These are phyloP conservation scores for Xylaria telfairii DNA, from an alignment of 495 filamentous ascomycete genomes.

Conservation along the genomic window DNA sequence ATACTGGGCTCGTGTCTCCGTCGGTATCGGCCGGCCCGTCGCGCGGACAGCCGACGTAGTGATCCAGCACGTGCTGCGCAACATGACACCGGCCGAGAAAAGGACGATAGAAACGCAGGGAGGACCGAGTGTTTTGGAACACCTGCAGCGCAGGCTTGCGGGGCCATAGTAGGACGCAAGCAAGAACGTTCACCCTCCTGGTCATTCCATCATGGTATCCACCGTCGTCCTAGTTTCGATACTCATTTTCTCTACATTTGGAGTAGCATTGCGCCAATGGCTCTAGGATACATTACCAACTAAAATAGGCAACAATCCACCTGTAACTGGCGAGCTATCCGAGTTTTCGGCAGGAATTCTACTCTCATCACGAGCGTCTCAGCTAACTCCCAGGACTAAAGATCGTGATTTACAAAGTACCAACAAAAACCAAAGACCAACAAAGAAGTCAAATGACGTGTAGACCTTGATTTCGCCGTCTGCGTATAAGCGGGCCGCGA, in stretches of 20 bases:
- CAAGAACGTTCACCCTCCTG: not conserved
- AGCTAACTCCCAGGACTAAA: not conserved
- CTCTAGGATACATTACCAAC: not conserved
- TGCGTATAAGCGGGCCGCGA: not conserved
- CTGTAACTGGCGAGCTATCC: not conserved
- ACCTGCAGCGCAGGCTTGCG: conserved; percentile 48
- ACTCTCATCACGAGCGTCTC: not conserved
- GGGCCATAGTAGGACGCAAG: not conserved
- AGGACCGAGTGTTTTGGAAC: conserved; percentile 56
- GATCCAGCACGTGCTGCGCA: conserved; percentile 69
- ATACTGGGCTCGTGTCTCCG: conserved; percentile 57
- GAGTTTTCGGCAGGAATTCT: not conserved
- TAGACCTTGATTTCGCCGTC: not conserved
- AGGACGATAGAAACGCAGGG: conserved; percentile 54
- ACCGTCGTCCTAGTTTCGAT: not conserved
- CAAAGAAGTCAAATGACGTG: not conserved
- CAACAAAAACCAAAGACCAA: not conserved
- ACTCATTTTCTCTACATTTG: not conserved
- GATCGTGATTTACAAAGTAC: not conserved
- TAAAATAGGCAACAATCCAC: not conserved
- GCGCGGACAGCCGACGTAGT: conserved; percentile 63
- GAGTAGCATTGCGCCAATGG: not conserved
- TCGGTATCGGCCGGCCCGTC: conserved; percentile 76
- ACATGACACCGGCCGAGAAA: conserved; percentile 59
- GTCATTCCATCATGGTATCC: not conserved